Conservation (phyloP, 148 eudicot genomes). For the Heliosperma pusillum region DNA sequence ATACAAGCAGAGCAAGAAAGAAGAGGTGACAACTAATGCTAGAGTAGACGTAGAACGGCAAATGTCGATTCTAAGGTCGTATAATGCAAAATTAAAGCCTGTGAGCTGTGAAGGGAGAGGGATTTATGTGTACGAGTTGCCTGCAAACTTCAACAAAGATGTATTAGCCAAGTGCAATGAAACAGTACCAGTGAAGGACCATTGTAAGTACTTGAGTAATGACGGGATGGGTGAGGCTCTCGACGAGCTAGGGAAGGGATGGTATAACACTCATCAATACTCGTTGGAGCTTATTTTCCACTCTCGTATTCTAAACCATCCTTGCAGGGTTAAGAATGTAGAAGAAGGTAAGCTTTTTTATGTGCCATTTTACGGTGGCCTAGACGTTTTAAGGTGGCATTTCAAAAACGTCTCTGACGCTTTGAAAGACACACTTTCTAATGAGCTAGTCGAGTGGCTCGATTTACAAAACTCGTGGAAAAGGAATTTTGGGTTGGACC, state of each 20-base stretch:
- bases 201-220: constrained; percentile 53
- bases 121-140: constrained; percentile 72
- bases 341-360: constrained; percentile 68
- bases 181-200: constrained; percentile 46
- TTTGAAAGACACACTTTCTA: constrained; percentile 51
- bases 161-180: constrained; percentile 47
- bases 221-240: constrained; percentile 57
- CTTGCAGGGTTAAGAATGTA: constrained; percentile 58
- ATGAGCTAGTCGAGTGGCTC: constrained; percentile 62
- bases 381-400: constrained; percentile 70
- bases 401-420: constrained; percentile 51
- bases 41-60: neutral
- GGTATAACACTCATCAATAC: constrained; percentile 80
- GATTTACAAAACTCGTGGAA: constrained; percentile 44
- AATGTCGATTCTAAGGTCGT: constrained; percentile 40
- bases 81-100: constrained; percentile 26
- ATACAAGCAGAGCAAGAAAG: too few species aligned
- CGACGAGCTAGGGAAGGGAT: constrained; percentile 54
- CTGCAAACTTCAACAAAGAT: constrained; percentile 69
- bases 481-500: constrained; percentile 51
- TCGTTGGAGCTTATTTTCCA: constrained; percentile 72
- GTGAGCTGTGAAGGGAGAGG: constrained; percentile 53
- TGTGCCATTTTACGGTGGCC: constrained; percentile 77
- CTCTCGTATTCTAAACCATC: constrained; percentile 55
- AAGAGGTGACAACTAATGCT: too few species aligned